Evolutionary conservation across 2,329 filamentous ascomycete genomes (phyloP).

Genomic region (Diaporthe velutina): DNA sequence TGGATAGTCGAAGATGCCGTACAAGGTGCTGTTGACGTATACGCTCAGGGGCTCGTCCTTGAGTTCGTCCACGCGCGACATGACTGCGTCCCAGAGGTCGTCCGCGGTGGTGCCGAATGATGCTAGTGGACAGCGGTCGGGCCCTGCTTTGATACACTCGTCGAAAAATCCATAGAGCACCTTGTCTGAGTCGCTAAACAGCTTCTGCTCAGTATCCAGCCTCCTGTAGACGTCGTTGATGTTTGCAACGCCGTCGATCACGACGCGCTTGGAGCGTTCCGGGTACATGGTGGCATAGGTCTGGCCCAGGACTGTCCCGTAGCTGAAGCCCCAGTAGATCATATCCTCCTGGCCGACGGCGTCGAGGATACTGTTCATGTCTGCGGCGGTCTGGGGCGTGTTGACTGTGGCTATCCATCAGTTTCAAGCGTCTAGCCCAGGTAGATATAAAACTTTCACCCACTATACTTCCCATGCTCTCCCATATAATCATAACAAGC

Average conservation of each 20-base stretch:
- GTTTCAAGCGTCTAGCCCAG: conserved; percentile 50
- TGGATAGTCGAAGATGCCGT: conserved; percentile 53
- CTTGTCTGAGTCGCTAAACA: conserved; percentile 57
- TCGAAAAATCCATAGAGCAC: conserved; percentile 57
- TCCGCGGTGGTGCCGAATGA: conserved; percentile 52
- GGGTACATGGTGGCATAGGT: conserved; percentile 57
- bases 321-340: conserved; percentile 62
- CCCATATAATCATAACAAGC: conserved; percentile 59
- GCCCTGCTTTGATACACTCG: conserved; percentile 62
- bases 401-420: not conserved
- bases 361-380: conserved; percentile 24
- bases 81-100: conserved; percentile 49
- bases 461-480: conserved; percentile 57
- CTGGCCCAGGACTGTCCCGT: conserved; percentile 59
- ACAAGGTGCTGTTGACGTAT: conserved; percentile 56
- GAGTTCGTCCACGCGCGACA: conserved; percentile 49
- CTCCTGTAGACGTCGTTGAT: conserved; percentile 48
- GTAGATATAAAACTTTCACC: conserved; percentile 62
- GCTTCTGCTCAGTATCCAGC: conserved; percentile 50
- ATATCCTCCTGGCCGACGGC: conserved; percentile 45
- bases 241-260: conserved; percentile 61
- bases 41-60: conserved; percentile 53
- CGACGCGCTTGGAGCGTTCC: conserved; percentile 49
- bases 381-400: conserved; percentile 26
- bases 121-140: conserved; percentile 55